A percentile compares a stretch with the other conserved stretches of the same genome.
These are phyloP conservation scores for Lasiosphaeria ovina DNA, from an alignment of 495 filamentous ascomycete species.

Conservation along the genomic window DNA sequence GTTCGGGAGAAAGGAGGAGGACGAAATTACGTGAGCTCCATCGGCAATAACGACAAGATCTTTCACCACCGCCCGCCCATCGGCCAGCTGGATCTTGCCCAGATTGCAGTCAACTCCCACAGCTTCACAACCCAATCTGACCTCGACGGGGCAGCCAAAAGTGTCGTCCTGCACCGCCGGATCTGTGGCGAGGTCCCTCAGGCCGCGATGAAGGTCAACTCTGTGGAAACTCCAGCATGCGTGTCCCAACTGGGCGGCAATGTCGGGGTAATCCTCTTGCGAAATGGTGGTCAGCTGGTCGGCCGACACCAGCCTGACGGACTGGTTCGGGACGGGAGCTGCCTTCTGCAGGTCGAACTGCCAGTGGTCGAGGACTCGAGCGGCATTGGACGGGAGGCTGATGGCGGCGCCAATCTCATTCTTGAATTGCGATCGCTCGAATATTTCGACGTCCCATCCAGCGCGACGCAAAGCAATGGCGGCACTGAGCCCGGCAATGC, in stretches of 20 bases:
- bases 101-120: conserved; percentile 25
- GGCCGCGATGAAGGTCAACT: conserved; percentile 54
- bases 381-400: conserved; percentile 50
- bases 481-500: conserved; percentile 32
- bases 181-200: conserved; percentile 42
- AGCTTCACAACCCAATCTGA: conserved; percentile 30
- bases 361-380: conserved; percentile 46
- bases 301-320: conserved; percentile 30
- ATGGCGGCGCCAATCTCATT: conserved; percentile 58
- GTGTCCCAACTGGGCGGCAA: conserved; percentile 23
- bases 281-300: conserved; percentile 25
- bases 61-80: conserved; percentile 15
- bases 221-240: conserved; percentile 45
- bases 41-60: conserved; percentile 33
- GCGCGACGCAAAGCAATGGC: conserved; percentile 49
- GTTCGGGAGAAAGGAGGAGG: not conserved
- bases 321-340: conserved; percentile 32
- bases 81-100: conserved; percentile 19
- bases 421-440: conserved; percentile 52
- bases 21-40: conserved; percentile 28
- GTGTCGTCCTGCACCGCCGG: conserved; percentile 15
- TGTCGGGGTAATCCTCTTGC: conserved; percentile 32
- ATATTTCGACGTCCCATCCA: conserved; percentile 51
- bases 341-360: conserved; percentile 42
- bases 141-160: conserved; percentile 31